phyloP scores from a whole-genome alignment of 2,329 filamentous ascomycete species.

The Myriosclerotinia duriaeana region DNA sequence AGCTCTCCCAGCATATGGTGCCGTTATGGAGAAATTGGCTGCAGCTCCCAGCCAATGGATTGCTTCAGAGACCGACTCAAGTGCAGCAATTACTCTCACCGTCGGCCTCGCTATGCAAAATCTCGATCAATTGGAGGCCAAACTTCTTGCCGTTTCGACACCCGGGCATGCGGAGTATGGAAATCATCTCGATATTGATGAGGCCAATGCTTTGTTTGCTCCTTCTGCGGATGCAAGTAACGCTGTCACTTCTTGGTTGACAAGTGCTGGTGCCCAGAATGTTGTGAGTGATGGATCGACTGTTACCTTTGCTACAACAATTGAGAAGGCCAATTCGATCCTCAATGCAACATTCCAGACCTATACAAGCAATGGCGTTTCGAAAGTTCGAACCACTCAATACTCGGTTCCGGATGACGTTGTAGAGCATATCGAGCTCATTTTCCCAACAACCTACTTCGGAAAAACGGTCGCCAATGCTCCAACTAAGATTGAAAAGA shows the following conservation, averaged over 20 bases:
- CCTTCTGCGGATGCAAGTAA: slow-evolving; percentile 51
- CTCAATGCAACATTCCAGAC: slow-evolving; percentile 52
- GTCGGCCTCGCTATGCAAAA: slow-evolving; percentile 49
- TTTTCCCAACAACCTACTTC: slow-evolving; percentile 37
- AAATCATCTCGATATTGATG: slow-evolving; percentile 50
- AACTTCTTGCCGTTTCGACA: slow-evolving; percentile 47
- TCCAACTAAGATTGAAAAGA: slow-evolving; percentile 14
- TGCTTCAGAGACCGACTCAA: slow-evolving; percentile 20
- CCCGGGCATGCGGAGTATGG: slow-evolving; percentile 55
- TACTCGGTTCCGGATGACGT: slow-evolving; percentile 36
- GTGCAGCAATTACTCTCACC: slow-evolving; percentile 25
- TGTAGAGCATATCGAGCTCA: slow-evolving; percentile 34
- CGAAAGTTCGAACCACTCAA: slow-evolving; percentile 33
- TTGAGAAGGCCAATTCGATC: slow-evolving; percentile 51
- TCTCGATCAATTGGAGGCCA: slow-evolving; percentile 46
- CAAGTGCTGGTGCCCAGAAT: slow-evolving; percentile 49
- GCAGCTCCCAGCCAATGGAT: slow-evolving; percentile 31
- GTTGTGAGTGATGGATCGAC: slow-evolving; percentile 53
- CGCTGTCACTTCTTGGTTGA: slow-evolving; percentile 56
- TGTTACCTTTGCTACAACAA: slow-evolving; percentile 51
- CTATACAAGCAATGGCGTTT: slow-evolving; percentile 52
- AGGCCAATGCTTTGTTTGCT: slow-evolving; percentile 54
- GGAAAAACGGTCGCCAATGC: slow-evolving; percentile 30
- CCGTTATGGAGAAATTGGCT: slow-evolving; percentile 25
- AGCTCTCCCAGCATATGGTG: slow-evolving; percentile 18